Base-by-base conservation (phyloP, 257 asterid species). In the Plectranthus barbatus region DNA sequence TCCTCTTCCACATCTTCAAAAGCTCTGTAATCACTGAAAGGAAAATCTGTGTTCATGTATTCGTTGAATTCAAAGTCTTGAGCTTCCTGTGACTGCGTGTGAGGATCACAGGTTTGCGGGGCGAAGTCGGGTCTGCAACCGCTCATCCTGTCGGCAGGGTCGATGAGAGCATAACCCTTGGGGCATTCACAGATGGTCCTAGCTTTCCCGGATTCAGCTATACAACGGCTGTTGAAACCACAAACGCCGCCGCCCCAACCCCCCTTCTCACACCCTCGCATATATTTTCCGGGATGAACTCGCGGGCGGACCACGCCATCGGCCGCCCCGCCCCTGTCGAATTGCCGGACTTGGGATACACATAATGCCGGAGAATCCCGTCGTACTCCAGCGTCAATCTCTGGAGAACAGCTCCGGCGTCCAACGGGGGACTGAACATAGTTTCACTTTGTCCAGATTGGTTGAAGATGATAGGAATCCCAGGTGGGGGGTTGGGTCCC, bases 201-300 rank as follows among this genome's bases (percentile, higher is more conserved):
- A 59, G 55, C 56, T 13, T 10, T 39, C 10, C 11, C 44, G n/a
- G 12, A 5, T 42, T 54, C 57, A 19, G 70, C 3, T 3, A 41
- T 11, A 59, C 84, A 81, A 0, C 62, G 9, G 42, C 77, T 73
- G 33, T 82, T 82, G 24, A 23, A 75, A 0, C 85, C 85, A 42
- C 88, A 82, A 10, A 67, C 79, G 0, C 87, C 84, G 4, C 73
- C 20, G 4, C 77, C 82, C 14, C 31, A 0, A 0, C 0, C 26
- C 34, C 63, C 0, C 0, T 4, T 9, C 73, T 33, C 4, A 19
- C 1, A 34, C 81, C 24, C 1, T 5, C 0, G 51, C 87, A n/a
- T n/a, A n/a, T n/a, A n/a, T n/a, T n/a, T n/a, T n/a, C n/a, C n/a
- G n/a, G n/a, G n/a, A n/a, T n/a, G 6, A 47, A 44, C 3, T n/a